Evolutionary conservation across 148 eudicot genomes (phyloP).

Genomic region (Cornus kousa): DNA sequence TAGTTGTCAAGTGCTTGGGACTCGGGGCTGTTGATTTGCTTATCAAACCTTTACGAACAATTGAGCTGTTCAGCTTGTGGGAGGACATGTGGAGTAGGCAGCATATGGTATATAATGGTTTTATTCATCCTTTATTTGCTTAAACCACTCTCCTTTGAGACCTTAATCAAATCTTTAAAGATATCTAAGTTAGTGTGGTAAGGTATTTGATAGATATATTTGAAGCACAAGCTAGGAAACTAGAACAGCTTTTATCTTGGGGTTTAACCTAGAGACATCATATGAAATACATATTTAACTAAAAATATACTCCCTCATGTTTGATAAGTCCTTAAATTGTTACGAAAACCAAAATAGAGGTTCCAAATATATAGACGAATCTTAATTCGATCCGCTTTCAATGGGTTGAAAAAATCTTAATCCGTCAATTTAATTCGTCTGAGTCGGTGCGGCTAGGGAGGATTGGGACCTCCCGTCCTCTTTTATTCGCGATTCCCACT

Average conservation of each 20-base stretch:
- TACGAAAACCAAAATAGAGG: too few relatives aligned
- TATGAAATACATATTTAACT: too few relatives aligned
- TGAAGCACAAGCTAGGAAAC: not conserved
- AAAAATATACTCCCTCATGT: too few relatives aligned
- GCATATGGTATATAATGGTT: slow-evolving; percentile 54
- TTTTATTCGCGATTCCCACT: too few relatives aligned
- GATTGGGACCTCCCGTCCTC: too few relatives aligned
- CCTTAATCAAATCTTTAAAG: slow-evolving; percentile 9
- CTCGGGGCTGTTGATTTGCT: slow-evolving; percentile 98
- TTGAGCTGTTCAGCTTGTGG: slow-evolving; percentile 92
- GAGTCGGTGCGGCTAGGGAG: too few relatives aligned
- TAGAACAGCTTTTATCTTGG: not conserved
- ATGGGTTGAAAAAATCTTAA: too few relatives aligned
- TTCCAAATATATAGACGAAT: too few relatives aligned
- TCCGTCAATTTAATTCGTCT: too few relatives aligned
- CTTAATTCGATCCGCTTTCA: too few relatives aligned
- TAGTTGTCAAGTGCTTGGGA: slow-evolving; percentile 94
- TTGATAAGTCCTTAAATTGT: too few relatives aligned
- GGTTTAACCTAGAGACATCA: not conserved
- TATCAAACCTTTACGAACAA: slow-evolving; percentile 91
- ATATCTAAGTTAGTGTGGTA: not conserved
- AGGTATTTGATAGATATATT: not conserved
- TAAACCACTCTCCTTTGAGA: slow-evolving; percentile 17
- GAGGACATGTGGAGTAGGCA: slow-evolving; percentile 99
- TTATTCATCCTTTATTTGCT: slow-evolving; percentile 9